Evolutionary conservation across 2,329 filamentous ascomycete genomes (phyloP).

Genomic region (Huntiella savannae): DNA sequence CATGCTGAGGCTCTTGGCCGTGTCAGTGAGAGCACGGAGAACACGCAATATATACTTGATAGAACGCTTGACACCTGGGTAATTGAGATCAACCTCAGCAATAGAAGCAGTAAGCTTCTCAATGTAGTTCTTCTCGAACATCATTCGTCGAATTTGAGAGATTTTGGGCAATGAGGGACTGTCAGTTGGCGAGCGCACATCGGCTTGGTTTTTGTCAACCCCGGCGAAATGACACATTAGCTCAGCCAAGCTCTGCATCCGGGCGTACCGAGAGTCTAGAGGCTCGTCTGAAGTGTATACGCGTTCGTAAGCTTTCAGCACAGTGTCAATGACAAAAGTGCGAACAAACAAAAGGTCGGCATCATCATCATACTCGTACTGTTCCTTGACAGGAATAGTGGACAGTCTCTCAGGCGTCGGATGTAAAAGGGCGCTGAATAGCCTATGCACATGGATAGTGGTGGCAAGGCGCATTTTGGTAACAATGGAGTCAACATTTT

Average conservation of each 20-base stretch:
- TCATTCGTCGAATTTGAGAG: slow-evolving; percentile 67
- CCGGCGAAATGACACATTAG: slow-evolving; percentile 85
- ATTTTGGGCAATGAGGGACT: slow-evolving; percentile 20
- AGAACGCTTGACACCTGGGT: slow-evolving; percentile 77
- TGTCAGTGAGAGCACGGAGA: slow-evolving; percentile 68
- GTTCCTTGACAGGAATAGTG: slow-evolving; percentile 28
- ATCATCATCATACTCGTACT: slow-evolving; percentile 54
- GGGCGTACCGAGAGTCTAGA: slow-evolving; percentile 69
- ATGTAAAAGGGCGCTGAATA: slow-evolving; percentile 69
- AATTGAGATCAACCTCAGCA: slow-evolving; percentile 87
- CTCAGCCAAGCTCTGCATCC: slow-evolving; percentile 72
- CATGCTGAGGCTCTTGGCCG: slow-evolving; percentile 70
- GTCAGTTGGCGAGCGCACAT: slow-evolving; percentile 22
- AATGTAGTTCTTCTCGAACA: slow-evolving; percentile 97
- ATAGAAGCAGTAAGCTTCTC: slow-evolving; percentile 77
- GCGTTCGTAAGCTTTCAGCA: slow-evolving; percentile 80
- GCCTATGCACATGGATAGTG: slow-evolving; percentile 66
- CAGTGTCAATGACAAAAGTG: slow-evolving; percentile 84
- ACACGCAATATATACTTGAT: slow-evolving; percentile 93
- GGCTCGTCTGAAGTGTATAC: slow-evolving; percentile 61
- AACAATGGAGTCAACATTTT: slow-evolving; percentile 52
- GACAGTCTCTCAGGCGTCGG: slow-evolving; percentile 65
- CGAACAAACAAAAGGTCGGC: slow-evolving; percentile 78
- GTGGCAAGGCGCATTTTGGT: slow-evolving; percentile 76
- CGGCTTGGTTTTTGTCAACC: slow-evolving; percentile 42